Conservation (phyloP, 2,329 filamentous ascomycete species). For the Fusarium oligoseptatum region DNA sequence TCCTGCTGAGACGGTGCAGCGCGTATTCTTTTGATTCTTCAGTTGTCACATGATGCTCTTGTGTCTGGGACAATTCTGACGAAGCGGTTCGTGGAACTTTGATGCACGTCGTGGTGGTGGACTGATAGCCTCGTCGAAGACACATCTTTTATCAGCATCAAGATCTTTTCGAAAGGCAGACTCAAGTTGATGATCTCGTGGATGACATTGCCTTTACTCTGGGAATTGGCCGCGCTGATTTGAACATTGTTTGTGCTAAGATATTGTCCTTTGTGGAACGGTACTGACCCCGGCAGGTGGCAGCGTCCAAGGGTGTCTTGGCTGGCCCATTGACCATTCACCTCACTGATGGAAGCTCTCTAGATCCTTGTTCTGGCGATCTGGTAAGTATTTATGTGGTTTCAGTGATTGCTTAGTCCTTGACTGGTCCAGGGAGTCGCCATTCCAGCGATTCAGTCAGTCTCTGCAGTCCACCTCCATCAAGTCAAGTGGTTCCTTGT, state of each 20-base stretch:
- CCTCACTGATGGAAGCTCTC: conserved; percentile 58
- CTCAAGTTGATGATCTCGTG: conserved; percentile 77
- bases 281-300: conserved; percentile 64
- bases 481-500: conserved; percentile 75
- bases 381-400: conserved; percentile 39
- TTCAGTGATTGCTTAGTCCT: conserved; percentile 1
- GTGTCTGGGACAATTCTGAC: conserved; percentile 67
- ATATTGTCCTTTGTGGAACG: too few relatives aligned
- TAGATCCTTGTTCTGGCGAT: conserved; percentile 50
- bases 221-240: conserved; percentile 69
- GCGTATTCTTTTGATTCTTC: conserved; percentile 69
- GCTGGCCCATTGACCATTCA: conserved; percentile 68
- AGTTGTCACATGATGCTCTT: conserved; percentile 71
- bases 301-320: conserved; percentile 79
- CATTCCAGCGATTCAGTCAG: conserved; percentile 67
- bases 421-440: conserved; percentile 65
- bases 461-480: conserved; percentile 64
- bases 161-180: conserved; percentile 77
- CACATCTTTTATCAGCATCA: conserved; percentile 86
- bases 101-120: neutral
- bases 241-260: conserved; percentile 74
- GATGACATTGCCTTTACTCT: conserved; percentile 82
- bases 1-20: conserved; percentile 54
- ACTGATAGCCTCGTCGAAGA: conserved; percentile 57
- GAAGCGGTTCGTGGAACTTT: conserved; percentile 66